Percentiles rank a stretch among this genome's conserved stretches.
phyloP scores from a whole-genome alignment of 179 eudicot genomes.

The Silene coronaria region DNA sequence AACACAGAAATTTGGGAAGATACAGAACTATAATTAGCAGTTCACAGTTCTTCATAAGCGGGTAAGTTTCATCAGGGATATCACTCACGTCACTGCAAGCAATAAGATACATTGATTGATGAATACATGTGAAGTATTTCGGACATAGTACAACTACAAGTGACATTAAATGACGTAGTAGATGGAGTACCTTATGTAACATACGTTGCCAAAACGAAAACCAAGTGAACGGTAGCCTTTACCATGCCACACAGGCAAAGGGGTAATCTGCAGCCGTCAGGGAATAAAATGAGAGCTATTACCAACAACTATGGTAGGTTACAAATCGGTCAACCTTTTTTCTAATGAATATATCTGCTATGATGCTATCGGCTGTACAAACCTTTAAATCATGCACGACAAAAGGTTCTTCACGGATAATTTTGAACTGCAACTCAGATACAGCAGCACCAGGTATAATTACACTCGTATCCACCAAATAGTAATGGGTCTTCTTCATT shows the following conservation, averaged over 20 bases:
- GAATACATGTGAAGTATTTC: background rate
- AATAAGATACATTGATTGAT: background rate
- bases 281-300: background rate
- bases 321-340: background rate
- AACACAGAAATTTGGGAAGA: background rate
- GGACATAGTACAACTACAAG: background rate
- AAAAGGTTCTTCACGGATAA: slow-evolving; percentile 82
- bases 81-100: slow-evolving; percentile 89
- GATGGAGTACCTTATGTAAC: slow-evolving; percentile 76
- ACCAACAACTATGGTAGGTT: background rate
- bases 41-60: slow-evolving; percentile 80
- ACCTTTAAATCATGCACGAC: slow-evolving; percentile 72
- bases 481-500: slow-evolving; percentile 97
- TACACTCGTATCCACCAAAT: slow-evolving; percentile 82
- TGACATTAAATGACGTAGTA: background rate
- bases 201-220: slow-evolving; percentile 79
- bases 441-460: slow-evolving; percentile 91
- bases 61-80: slow-evolving; percentile 90
- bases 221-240: slow-evolving; percentile 86
- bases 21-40: slow-evolving; percentile 62
- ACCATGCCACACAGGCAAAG: slow-evolving; percentile 99
- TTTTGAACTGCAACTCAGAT: slow-evolving; percentile 75
- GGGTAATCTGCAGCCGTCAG: slow-evolving; percentile 54
- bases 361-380: slow-evolving; percentile 3
- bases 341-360: background rate